Base-by-base conservation (phyloP, 371 early-diverging fungal genomes). In the Mortierella sp. region DNA sequence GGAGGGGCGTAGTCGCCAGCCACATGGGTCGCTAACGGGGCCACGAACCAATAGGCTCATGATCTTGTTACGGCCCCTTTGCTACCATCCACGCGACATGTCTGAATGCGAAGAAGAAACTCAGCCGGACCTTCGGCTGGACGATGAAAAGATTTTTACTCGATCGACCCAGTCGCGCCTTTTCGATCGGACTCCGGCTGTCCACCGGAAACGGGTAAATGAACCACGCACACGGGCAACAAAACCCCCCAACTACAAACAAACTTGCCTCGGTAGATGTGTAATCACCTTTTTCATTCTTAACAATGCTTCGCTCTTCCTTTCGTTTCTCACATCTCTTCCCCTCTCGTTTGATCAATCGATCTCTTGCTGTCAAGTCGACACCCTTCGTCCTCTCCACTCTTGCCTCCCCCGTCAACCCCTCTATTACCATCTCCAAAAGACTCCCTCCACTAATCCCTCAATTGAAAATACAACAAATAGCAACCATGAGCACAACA, bases 401-500 rank as follows among this genome's bases (percentile, higher is more conserved):
- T 34, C 61, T 58, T 31, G 31, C 19, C 14, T 16, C 19, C 8
- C 34, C 37, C 6, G 19, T n/a, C 48, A 19, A 34, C 61, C 6
- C 37, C 61, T 22, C 8, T 19, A n/a, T 6, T 22, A 19, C 34
- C 19, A 2, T 16, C 61, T 22, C 37, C 34, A 34, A 34, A 58
- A 8, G 6, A 31, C 26, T 31, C 11, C 22, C 61, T 19, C 31
- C 31, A 58, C 34, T 2, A 16, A 14, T 29, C 8, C 7, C 19
- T 16, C 58, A 58, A 31, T 19, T 34, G 13, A 58, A 29, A 13
- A 34, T 58, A 58, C 58, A 58, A 0, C 58, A 34, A 58, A 19
- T 2, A 44, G 19, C 73, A 65, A 43, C 44, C 37, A 72, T 72
- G 73, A 66, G 66, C 16, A 72, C 53, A 10, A 66, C 37, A 34